Conservation (phyloP, 257 asterid species). For the Solanum sitiens region DNA sequence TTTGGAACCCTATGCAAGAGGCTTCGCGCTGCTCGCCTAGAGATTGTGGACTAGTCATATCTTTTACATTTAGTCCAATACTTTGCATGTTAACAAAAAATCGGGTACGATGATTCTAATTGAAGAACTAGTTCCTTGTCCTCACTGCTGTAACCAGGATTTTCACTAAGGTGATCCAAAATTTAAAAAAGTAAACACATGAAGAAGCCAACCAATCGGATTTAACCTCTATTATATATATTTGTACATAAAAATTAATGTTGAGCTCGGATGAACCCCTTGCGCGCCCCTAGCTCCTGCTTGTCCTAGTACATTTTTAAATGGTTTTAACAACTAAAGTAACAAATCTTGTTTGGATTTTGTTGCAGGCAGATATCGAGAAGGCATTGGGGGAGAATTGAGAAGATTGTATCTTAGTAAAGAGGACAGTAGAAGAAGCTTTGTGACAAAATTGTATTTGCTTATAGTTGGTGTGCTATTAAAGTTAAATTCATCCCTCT, state of each 20-base stretch:
- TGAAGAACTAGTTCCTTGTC: background rate
- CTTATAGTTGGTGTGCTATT: background rate
- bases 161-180: too few relatives aligned
- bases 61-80: background rate
- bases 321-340: background rate
- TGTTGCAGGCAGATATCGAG: conserved; percentile 51
- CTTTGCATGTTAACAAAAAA: background rate
- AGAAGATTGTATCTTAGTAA: background rate
- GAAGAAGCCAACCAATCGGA: background rate
- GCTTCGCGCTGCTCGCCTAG: background rate
- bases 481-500: background rate
- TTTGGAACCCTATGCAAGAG: background rate
- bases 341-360: background rate
- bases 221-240: background rate
- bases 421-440: background rate
- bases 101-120: background rate
- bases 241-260: background rate
- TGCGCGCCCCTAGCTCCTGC: background rate
- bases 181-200: too few relatives aligned
- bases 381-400: conserved; percentile 55
- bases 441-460: background rate
- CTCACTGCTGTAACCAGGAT: background rate
- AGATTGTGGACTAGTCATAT: background rate
- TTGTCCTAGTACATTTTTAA: background rate
- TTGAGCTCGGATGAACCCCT: background rate